A percentile compares a stretch with the other conserved stretches of the same genome.
These are phyloP conservation scores for Penicillium roqueforti DNA, from an alignment of 495 filamentous ascomycete genomes.

Conservation along the genomic window DNA sequence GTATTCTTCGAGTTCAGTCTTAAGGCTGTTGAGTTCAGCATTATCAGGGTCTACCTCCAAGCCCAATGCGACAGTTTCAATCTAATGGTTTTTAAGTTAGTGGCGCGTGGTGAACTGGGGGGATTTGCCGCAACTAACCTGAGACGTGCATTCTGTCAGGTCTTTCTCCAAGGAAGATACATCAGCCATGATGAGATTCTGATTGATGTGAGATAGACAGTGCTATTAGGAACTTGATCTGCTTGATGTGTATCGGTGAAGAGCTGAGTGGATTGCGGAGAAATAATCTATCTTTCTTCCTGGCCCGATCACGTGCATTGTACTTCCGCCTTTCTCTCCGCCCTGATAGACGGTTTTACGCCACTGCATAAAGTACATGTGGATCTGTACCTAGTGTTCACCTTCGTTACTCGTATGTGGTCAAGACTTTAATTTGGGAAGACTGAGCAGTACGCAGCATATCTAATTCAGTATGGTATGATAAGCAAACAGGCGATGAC, in stretches of 20 bases:
- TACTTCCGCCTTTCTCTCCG: neutral
- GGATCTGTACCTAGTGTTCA: no score
- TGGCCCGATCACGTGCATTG: neutral
- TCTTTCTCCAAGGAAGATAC: conserved; percentile 66
- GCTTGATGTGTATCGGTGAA: neutral
- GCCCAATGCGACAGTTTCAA: conserved; percentile 71
- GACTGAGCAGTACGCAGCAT: neutral
- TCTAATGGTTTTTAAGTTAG: conserved; percentile 43
- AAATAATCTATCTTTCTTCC: neutral
- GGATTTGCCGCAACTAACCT: conserved; percentile 48
- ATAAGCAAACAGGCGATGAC: neutral
- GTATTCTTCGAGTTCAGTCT: conserved; percentile 78
- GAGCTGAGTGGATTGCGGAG: neutral
- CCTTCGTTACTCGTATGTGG: no score
- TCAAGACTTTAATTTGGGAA: neutral
- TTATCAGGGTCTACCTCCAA: conserved; percentile 83
- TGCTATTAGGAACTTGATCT: neutral
- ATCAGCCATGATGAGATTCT: conserved; percentile 49
- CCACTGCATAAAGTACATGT: neutral
- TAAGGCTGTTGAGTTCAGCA: conserved; percentile 71
- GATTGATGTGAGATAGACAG: neutral
- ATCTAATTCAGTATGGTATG: neutral
- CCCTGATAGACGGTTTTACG: neutral
- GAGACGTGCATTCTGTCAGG: conserved; percentile 75
- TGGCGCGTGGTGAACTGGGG: neutral